Base-by-base conservation (phyloP, 768 basidiomycete genomes). In the Suillus luteus region DNA sequence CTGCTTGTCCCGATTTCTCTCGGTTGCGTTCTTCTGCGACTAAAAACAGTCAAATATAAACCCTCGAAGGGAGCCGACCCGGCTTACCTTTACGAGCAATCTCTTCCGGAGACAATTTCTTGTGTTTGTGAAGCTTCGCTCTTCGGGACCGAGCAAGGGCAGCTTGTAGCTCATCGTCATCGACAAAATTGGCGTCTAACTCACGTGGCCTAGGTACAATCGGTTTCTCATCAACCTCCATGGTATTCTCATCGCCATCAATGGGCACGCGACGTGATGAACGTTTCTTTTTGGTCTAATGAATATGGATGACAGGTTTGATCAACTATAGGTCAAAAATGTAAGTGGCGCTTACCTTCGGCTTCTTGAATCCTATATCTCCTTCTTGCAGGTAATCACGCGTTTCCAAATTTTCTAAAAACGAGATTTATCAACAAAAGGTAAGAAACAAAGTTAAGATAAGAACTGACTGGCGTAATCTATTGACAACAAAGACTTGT, bases 151-250 rank as follows among this genome's bases (percentile, higher is more conserved):
- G 86, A 41, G 96, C 90, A 64, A 99, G 82, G 33, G 92, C 93
- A 48, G 92, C 92, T 81, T 98, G 96, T 49, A 99, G 85, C 71
- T 99, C 97, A 76, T 99, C 97, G 75, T 99, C 97, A 78, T 99
- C 97, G 67, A 99, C 90, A 76, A 97, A 93, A 78, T 96, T 96
- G 69, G 83, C 82, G 73, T 95, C 87, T 60, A 94, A 82, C 73
- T 95, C 86, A 70, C 90, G 83, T 67, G 81, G 80, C 68, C 89
- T 82, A 64, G 88, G 86, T 33, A 87, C 77, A 63, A 86, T 79
- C n/a, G 90, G 86, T 68, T 85, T 87, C 68, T 84, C 78, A 71
- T 97, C 96, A 61, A 95, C 84, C 38, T 93, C 86, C 92, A 96
- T 97, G 66, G 76, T 79, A 61, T 70, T 67, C 60, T 51, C 54